These are phyloP conservation scores for Paspalum vaginatum DNA, from an alignment of 176 grass and related monocot species.

Conservation along the genomic window DNA sequence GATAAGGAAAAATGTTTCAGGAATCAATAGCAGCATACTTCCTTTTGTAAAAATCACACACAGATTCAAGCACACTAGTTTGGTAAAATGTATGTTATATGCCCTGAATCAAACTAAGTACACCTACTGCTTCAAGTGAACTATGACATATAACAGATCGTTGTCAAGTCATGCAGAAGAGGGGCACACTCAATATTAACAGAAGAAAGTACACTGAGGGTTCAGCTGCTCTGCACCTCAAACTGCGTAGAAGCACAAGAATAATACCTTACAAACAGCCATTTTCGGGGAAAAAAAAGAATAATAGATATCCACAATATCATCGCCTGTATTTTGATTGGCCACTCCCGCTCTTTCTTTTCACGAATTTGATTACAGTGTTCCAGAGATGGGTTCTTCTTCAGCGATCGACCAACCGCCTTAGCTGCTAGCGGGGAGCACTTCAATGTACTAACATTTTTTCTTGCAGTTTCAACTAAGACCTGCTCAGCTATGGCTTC, in stretches of 20 bases:
- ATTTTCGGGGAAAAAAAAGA: not conserved
- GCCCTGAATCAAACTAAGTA: not conserved
- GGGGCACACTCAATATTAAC: not conserved
- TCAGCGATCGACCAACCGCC: no score
- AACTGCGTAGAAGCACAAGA: not conserved
- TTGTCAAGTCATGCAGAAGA: not conserved
- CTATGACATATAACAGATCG: not conserved
- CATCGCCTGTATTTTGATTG: no score
- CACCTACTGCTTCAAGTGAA: not conserved
- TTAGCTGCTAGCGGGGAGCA: no score
- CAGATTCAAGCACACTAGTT: not conserved
- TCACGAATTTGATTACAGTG: no score
- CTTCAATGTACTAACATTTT: no score
- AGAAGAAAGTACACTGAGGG: conserved; percentile 10
- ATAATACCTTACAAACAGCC: not conserved
- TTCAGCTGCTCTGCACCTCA: not conserved
- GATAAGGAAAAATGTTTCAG: not conserved
- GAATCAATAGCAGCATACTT: not conserved
- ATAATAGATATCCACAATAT: no score
- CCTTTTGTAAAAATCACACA: not conserved
- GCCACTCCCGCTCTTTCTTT: no score
- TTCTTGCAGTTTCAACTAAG: no score
- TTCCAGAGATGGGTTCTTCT: no score
- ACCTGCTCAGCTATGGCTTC: no score
- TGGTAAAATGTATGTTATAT: not conserved